Conservation (phyloP, 306 rosid genomes). For the Psophocarpus tetragonolobus region DNA sequence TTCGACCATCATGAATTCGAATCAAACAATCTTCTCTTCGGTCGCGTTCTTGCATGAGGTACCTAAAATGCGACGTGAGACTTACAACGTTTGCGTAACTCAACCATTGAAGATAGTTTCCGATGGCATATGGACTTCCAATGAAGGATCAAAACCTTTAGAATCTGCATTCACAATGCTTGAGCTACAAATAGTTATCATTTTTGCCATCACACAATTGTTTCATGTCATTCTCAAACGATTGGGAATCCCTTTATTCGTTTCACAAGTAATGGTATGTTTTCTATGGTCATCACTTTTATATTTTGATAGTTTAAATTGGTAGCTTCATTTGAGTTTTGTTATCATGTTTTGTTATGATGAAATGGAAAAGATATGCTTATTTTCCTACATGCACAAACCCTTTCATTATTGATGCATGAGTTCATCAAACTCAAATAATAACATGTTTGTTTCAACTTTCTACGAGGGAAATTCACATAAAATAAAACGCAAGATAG, state of each 20-base stretch:
- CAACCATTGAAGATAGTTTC: background rate
- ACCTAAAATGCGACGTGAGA: rapidly evolving
- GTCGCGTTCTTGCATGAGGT: rapidly evolving
- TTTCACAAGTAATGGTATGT: conserved; percentile 52
- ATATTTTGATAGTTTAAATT: too few species aligned
- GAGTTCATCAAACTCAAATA: too few species aligned
- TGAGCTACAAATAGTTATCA: conserved; percentile 41
- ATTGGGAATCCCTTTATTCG: conserved; percentile 41
- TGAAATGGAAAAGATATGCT: too few species aligned
- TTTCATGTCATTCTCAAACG: conserved; percentile 49
- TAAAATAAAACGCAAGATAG: too few species aligned
- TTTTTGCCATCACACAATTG: conserved; percentile 33
- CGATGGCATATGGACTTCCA: conserved; percentile 15
- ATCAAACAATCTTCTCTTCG: background rate
- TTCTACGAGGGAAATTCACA: too few species aligned
- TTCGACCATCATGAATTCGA: background rate
- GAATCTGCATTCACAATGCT: conserved; percentile 38
- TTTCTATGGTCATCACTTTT: background rate
- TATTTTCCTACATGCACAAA: background rate
- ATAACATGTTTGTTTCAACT: too few species aligned
- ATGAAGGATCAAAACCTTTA: background rate
- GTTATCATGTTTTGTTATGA: background rate
- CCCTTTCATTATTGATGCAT: background rate
- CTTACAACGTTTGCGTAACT: conserved; percentile 14
- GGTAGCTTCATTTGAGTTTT: background rate